Evolutionary conservation across 2,329 filamentous ascomycete genomes (phyloP).

Genomic region (Tolypocladium guangdongense): DNA sequence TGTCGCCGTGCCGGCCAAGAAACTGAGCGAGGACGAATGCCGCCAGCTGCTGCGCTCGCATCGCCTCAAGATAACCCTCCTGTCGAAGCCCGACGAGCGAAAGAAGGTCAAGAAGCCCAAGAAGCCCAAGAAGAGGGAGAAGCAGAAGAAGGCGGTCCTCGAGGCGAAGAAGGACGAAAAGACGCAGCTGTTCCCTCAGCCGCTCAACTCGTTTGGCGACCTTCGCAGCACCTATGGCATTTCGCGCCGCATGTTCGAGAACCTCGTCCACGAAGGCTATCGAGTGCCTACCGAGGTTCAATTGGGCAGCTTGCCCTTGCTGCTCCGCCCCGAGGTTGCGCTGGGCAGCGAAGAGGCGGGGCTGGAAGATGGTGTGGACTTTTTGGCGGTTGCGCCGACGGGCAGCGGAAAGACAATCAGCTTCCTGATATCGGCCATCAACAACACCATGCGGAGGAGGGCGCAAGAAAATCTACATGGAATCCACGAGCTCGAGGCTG

Average conservation of each 20-base stretch:
- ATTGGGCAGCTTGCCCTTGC: conserved; percentile 69
- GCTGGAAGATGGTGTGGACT: conserved; percentile 45
- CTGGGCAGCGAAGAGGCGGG: conserved; percentile 25
- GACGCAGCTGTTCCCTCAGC: conserved; percentile 63
- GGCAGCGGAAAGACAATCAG: conserved; percentile 94
- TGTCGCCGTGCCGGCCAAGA: conserved; percentile 13
- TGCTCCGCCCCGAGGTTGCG: conserved; percentile 49
- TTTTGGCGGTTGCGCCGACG: conserved; percentile 84
- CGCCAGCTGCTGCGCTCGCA: conserved; percentile 66
- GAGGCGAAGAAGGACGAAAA: conserved; percentile 40
- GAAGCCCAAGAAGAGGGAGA: conserved; percentile 34
- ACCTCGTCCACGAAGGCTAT: conserved; percentile 77
- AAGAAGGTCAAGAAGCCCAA: conserved; percentile 43
- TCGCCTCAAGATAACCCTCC: conserved; percentile 71
- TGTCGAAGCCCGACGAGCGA: conserved; percentile 41
- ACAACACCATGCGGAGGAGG: conserved; percentile 54
- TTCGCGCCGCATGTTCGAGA: conserved; percentile 61
- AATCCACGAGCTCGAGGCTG: conserved; percentile 45
- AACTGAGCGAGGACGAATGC: conserved; percentile 58
- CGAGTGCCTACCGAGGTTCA: conserved; percentile 88
- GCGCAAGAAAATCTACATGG: conserved; percentile 29
- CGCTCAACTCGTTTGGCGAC: conserved; percentile 66
- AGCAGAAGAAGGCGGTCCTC: conserved; percentile 36
- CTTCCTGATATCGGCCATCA: conserved; percentile 79
- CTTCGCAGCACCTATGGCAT: conserved; percentile 63